A percentile compares a stretch with the other conserved stretches of the same genome.
Conservation (phyloP, 1,139 yeast genomes). For the Yamadazyma membranifaciens region DNA sequence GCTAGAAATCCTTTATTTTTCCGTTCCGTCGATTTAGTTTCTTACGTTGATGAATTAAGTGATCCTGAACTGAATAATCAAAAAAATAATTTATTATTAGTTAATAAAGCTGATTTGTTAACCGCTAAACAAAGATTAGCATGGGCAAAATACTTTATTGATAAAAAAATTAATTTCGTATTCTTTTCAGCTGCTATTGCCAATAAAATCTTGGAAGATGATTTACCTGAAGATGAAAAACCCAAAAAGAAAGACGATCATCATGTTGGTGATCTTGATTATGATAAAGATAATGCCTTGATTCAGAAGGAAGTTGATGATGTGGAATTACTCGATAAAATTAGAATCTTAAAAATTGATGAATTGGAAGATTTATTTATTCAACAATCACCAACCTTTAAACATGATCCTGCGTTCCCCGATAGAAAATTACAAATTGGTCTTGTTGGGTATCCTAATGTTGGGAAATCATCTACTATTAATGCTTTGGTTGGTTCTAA, state of each 20-base stretch:
- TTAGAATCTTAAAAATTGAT: conserved; percentile 74
- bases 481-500: conserved; percentile 95
- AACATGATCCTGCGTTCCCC: conserved; percentile 50
- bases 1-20: conserved; percentile 92
- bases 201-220: conserved; percentile 63
- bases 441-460: conserved; percentile 94
- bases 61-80: conserved; percentile 48
- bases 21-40: conserved; percentile 86
- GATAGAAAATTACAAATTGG: conserved; percentile 83
- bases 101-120: conserved; percentile 91
- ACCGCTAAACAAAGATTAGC: conserved; percentile 70
- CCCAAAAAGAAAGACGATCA: conserved; percentile 18
- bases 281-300: conserved; percentile 5
- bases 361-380: conserved; percentile 82
- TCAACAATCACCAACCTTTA: conserved; percentile 73
- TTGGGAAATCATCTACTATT: conserved; percentile 95
- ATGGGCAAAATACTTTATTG: conserved; percentile 84
- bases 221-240: conserved; percentile 35
- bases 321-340: conserved; percentile 40
- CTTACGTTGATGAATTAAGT: conserved; percentile 68
- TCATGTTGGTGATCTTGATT: conserved; percentile 8
- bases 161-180: conserved; percentile 72
- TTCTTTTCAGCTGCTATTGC: conserved; percentile 93
- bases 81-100: conserved; percentile 77
- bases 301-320: conserved; percentile 10